Percentiles rank a stretch among this genome's conserved stretches.
Conservation (phyloP, 495 filamentous ascomycete genomes). For the Aspergillus hancockii region DNA sequence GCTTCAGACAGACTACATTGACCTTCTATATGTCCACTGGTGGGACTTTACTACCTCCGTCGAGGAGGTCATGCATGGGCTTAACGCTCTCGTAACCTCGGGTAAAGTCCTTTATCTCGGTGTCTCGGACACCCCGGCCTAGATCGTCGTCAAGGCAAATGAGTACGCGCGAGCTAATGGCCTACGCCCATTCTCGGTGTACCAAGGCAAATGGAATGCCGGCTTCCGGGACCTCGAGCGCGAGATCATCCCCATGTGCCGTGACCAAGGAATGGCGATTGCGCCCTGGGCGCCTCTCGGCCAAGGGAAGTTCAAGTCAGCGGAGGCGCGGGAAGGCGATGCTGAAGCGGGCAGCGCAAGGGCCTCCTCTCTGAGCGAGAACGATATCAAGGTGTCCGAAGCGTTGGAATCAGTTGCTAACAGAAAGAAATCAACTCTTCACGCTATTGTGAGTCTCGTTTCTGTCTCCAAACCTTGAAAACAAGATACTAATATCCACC, state of each 20-base stretch:
- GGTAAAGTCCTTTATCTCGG: slow-evolving; percentile 53
- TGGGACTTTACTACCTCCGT: slow-evolving; percentile 49
- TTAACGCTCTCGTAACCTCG: slow-evolving; percentile 36
- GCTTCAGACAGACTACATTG: slow-evolving; percentile 67
- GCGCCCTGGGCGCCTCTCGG: slow-evolving; percentile 54
- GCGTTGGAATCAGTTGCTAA: slow-evolving; percentile 15
- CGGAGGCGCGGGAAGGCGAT: slow-evolving; percentile 19
- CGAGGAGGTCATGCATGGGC: slow-evolving; percentile 45
- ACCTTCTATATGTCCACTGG: slow-evolving; percentile 45
- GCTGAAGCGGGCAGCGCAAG: background rate
- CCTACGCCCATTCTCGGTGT: slow-evolving; percentile 64
- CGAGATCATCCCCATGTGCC: slow-evolving; percentile 69
- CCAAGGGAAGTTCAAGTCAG: slow-evolving; percentile 27
- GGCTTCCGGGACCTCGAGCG: slow-evolving; percentile 64
- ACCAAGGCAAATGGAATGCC: slow-evolving; percentile 65
- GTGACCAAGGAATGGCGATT: slow-evolving; percentile 67
- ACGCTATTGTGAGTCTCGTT: slow-evolving; percentile 13
- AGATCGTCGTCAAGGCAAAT: slow-evolving; percentile 41
- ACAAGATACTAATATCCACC: background rate
- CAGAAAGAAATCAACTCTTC: slow-evolving; percentile 11
- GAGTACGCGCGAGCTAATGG: slow-evolving; percentile 41
- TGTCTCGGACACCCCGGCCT: slow-evolving; percentile 42
- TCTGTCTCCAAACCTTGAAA: background rate
- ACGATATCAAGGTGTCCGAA: slow-evolving; percentile 17
- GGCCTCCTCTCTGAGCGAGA: slow-evolving; percentile 1